Evolutionary conservation across 331 rosid species (phyloP).

Genomic region (Pyracantha coccinea): DNA sequence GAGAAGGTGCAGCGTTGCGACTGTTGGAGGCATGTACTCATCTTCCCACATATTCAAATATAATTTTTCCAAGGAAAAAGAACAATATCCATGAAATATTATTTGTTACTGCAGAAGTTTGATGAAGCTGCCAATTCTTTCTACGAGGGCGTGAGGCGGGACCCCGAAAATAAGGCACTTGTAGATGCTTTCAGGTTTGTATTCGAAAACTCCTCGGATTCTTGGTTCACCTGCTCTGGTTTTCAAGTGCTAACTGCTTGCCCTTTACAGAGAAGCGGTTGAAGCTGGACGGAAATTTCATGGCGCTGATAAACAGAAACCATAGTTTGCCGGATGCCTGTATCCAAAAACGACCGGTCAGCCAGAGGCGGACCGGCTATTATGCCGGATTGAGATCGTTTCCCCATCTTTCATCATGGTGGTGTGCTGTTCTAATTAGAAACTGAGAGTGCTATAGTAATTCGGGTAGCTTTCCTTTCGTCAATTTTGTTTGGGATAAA

Average conservation of each 20-base stretch:
- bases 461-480: not conserved
- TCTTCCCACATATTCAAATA: not conserved
- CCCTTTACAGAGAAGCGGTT: constrained; percentile 76
- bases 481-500: not conserved
- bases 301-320: constrained; percentile 32
- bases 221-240: not conserved
- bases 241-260: not conserved
- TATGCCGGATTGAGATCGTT: not conserved
- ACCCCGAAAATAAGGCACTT: constrained; percentile 79
- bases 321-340: constrained; percentile 14
- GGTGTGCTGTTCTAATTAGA: not conserved
- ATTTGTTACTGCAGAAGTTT: constrained; percentile 52
- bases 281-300: constrained; percentile 90
- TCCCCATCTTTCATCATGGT: not conserved
- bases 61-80: not conserved
- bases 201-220: not conserved
- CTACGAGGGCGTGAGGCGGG: constrained; percentile 76
- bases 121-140: constrained; percentile 96
- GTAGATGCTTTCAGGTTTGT: constrained; percentile 81
- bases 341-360: not conserved
- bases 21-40: constrained; percentile 64
- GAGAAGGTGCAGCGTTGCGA: constrained; percentile 95
- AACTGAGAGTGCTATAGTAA: not conserved
- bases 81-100: not conserved
- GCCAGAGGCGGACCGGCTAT: not conserved